Evolutionary conservation across 2,329 filamentous ascomycete species (phyloP), one percentile per base, ranked within the genome.

Genomic region (Pseudogymnoascus sp.): DNA sequence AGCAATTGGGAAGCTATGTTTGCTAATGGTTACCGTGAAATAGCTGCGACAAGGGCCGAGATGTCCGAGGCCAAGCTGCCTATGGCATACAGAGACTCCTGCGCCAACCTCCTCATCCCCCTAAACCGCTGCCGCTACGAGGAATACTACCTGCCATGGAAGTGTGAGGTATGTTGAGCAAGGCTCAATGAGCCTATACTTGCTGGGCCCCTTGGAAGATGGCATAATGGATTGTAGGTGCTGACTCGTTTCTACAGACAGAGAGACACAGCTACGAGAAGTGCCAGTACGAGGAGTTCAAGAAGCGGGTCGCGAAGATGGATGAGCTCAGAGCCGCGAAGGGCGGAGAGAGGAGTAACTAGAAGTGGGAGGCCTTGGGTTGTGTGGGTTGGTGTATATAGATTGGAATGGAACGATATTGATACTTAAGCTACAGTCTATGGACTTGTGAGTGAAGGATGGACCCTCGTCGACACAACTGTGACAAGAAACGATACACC

Each of bases 221-320:
- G 29, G 29, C 16, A 35, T 21, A 21, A 21, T 21, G 14, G 21
- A 31, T 10, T 3, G 7, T n/a, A 19, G 26, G 10, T 29, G 65
- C 67, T 70, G 61, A 70, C 56, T 26, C 14, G 37, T 50, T 56
- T 16, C 3, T 64, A 65, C 74, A 97, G 95, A 87, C 92, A 76
- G 95, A 99, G 82, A 84, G 95, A 81, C 95, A 99, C 80, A 89
- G 87, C 74, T 99, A 99, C 82, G 95, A 99, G 77, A 97, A 97
- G 78, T 99, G 95, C 85, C 95, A 99, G 75, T 99, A 99, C 79
- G 90, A 90, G 68, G 95, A 97, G 77, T 99, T 99, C 83, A 96
- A 96, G 86, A 91, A 93, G 84, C 87, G 95, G 64, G 95, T 99
- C 68, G 91, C 89, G 74, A 97, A 96, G 87, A 99, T 99, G 95